Evolutionary conservation across 345 rosid genomes (phyloP), one percentile per base, ranked within the genome.

Genomic region (Lenwebbia sp.): DNA sequence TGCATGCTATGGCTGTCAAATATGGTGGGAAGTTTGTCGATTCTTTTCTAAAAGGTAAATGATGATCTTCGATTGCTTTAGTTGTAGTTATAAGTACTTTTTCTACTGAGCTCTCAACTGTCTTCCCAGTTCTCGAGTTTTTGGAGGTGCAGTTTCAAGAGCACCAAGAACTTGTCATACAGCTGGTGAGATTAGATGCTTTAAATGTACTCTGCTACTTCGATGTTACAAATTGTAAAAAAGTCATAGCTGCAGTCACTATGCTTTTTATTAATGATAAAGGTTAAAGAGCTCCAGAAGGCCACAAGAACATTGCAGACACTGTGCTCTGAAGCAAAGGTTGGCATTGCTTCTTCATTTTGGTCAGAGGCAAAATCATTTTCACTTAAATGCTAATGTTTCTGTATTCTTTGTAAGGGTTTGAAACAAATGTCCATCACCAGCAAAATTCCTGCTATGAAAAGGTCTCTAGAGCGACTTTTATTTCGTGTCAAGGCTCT

Each of bases 241-340:
- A 28, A 70, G 17, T 51, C 25, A 57, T 37, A 54, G 82, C 60
- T 40, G 54, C 51, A 81, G 65, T 82, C 78, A 62, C 56, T 13
- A 21, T 83, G 12, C 76, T 84, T 44, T 65, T 28, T 86, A 87
- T 83, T 52, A 54, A 33, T 82, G 11, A 50, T 87, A 6, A 53
- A 96, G 98, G 94, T 96, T 84, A 95, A 85, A 88, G 98, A 95
- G 88, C 95, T 96, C 86, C 98, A 96, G 84, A 96, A 93, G 90
- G 99, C 97, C 78, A 96, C 97, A 85, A 92, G 97, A 90, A 95
- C 95, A 49, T 91, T 95, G 88, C 99, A 96, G 92, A 93, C 98
- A 82, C 83, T 95, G 22, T 96, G 98, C 88, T 95, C 96, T 83
- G 99, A 96, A 91, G 99, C 98, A 86, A 96, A 96, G 96, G 98